Base-by-base conservation (phyloP, 768 basidiomycete genomes). In the Amanita rubescens region DNA sequence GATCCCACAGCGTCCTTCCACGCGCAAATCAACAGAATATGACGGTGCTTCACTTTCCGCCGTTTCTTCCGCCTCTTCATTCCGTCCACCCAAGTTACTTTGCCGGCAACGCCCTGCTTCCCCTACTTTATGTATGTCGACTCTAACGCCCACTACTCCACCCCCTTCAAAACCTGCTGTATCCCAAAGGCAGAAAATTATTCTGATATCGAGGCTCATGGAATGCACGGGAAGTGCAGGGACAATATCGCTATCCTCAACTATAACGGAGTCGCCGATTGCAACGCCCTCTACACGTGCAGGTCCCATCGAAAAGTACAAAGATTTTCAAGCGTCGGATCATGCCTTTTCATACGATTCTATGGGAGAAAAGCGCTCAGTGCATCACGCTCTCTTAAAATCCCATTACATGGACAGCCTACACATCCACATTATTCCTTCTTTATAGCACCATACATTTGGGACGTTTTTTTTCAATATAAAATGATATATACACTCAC, bases 71-170 rank as follows among this genome's bases (percentile, higher is more conserved):
- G 53, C 59, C 52, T 50, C 60, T 35, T 49, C 59, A 39, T 59
- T 61, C 46, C 62, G 61, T 32, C 62, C 71, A 6, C 74, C 76
- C 33, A 66, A 73, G 45, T 72, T 70, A 60, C 65, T 76, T 63
- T 57, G 67, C 57, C 51, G 69, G n/a, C 69, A 71, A 9, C 72
- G 73, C 33, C 72, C 73, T 2, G 63, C 74, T 2, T 69, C 74
- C 0, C 79, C 81, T 3, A 72, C 80, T 1, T 76, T 84, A 54
- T 77, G 71, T 57, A 69, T 80, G 58, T 76, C 78, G 11, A 71
- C 70, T 1, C 71, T 77, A 0, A 62, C 58, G n/a, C 65, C 57
- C 5, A 45, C 64, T 5, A 58, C 58, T 52, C 65, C 62, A 45
- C 65, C 60, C 44, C 55, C 70, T 38, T 60, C 69, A 25, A 54